phyloP scores from a whole-genome alignment of 352 stramenopile genomes.

The Vaucheria bursata region DNA sequence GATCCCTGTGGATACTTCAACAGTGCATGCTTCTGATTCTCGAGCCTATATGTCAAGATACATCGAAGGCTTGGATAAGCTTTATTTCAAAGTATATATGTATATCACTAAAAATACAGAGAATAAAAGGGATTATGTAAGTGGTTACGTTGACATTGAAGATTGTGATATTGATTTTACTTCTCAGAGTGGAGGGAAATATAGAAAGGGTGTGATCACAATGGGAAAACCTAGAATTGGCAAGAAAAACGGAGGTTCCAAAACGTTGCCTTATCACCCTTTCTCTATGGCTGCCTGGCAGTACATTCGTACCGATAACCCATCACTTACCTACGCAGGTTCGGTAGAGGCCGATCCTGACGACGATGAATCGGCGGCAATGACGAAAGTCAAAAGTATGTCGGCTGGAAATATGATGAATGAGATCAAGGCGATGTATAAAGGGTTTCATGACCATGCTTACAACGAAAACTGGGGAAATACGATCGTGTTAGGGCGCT shows the following conservation, averaged over 20 bases:
- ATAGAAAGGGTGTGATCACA: not conserved
- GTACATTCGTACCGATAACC: not conserved
- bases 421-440: not conserved
- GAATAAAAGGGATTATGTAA: not conserved
- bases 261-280: not conserved
- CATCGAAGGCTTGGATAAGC: not conserved
- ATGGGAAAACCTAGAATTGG: not conserved
- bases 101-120: not conserved
- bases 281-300: not conserved
- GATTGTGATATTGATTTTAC: not conserved
- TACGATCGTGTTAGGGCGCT: not conserved
- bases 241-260: not conserved
- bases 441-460: not conserved
- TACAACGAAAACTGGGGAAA: not conserved
- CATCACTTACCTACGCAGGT: not conserved
- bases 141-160: not conserved
- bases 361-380: not conserved
- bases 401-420: not conserved
- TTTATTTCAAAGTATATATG: not conserved
- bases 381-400: not conserved
- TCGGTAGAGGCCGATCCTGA: not conserved
- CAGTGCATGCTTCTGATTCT: not conserved
- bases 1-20: not conserved
- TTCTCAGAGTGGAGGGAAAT: not conserved
- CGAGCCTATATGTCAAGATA: not conserved